Conservation (phyloP, 176 grass and related monocot genomes). For the Bolboschoenus planiculmis region DNA sequence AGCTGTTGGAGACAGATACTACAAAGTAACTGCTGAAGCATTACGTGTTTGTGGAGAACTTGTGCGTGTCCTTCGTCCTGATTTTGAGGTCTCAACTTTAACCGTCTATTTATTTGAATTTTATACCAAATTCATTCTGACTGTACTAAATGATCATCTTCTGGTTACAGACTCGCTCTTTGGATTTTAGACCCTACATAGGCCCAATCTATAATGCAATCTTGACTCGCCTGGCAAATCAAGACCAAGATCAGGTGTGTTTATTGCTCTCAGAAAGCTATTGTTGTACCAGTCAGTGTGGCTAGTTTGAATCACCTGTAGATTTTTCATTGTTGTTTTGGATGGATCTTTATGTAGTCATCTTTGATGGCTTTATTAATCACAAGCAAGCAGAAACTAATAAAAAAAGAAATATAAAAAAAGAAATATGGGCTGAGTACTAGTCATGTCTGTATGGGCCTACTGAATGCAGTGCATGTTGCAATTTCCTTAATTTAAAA, state of each 20-base stretch:
- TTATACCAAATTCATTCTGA: not conserved
- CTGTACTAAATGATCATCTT: not conserved
- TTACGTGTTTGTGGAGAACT: slow-evolving; percentile 94
- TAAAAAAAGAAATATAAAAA: not conserved
- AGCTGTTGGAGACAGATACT: slow-evolving; percentile 95
- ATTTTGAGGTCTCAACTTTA: slow-evolving; percentile 51
- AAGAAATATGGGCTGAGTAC: not conserved
- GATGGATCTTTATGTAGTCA: not conserved
- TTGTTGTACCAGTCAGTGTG: not conserved
- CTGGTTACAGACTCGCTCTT: slow-evolving; percentile 41
- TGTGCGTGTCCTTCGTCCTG: slow-evolving; percentile 79
- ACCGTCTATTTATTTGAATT: slow-evolving; percentile 15
- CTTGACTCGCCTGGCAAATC: slow-evolving; percentile 88
- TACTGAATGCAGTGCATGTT: not conserved
- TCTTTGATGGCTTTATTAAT: not conserved
- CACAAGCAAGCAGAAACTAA: not conserved
- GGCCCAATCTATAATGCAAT: slow-evolving; percentile 84
- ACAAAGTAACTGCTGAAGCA: slow-evolving; percentile 98
- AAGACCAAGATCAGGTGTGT: slow-evolving; percentile 99
- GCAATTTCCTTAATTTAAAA: not conserved
- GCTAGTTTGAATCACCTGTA: not conserved
- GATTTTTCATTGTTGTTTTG: not conserved
- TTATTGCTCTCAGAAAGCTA: not conserved
- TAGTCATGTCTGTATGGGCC: not conserved
- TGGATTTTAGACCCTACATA: slow-evolving; percentile 73